Evolutionary conservation across 805 yeast genomes (phyloP).

Genomic region (Candida quercuum): DNA sequence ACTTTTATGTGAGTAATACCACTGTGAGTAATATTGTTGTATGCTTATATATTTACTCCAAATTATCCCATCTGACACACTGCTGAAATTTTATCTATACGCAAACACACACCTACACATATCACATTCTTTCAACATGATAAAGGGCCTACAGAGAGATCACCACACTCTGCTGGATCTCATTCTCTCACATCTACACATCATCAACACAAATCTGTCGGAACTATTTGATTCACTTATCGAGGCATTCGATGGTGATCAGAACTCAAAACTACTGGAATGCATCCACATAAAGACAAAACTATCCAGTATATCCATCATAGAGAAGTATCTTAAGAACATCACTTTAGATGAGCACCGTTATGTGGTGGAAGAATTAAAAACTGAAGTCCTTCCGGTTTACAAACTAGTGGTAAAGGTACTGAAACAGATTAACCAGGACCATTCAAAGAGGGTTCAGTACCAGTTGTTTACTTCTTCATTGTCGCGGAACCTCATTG

Average conservation of each 20-base stretch:
- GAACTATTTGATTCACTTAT: constrained; percentile 1
- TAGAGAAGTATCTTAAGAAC: not conserved
- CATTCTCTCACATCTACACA: constrained; percentile 1
- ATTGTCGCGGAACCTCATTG: not conserved
- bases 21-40: too few relatives aligned
- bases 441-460: not conserved
- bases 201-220: not conserved
- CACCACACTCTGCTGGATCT: constrained; percentile 1
- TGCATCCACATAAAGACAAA: not conserved
- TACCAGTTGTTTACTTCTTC: not conserved
- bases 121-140: too few relatives aligned
- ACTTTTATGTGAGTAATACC: too few relatives aligned
- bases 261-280: constrained; percentile 1
- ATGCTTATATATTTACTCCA: too few relatives aligned
- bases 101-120: too few relatives aligned
- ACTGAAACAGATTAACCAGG: not conserved
- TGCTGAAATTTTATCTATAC: too few relatives aligned
- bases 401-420: not conserved
- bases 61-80: too few relatives aligned
- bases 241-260: not conserved
- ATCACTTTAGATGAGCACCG: not conserved
- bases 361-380: not conserved
- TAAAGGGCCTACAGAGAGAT: constrained; percentile 2
- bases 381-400: not conserved
- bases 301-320: not conserved